Conservation (phyloP, 306 rosid species). For the Acacia acuminata region DNA sequence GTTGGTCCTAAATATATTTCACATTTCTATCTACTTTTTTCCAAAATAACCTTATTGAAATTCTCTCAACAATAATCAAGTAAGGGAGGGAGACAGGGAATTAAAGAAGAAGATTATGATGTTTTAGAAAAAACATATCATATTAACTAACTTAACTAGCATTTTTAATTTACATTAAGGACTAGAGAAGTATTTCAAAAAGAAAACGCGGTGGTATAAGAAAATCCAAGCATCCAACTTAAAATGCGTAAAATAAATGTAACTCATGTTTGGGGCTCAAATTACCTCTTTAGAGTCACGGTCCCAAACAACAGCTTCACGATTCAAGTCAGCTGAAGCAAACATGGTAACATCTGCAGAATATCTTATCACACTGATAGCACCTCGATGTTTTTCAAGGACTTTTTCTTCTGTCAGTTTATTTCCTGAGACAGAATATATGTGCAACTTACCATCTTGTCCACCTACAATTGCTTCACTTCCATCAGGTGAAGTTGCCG, state of each 20-base stretch:
- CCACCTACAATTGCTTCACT: constrained; percentile 91
- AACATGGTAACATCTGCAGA: constrained; percentile 95
- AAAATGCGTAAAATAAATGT: constrained; percentile 7
- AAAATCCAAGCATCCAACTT: constrained; percentile 15
- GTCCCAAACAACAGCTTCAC: constrained; percentile 98
- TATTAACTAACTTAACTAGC: too few relatives aligned
- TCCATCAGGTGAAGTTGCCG: constrained; percentile 84
- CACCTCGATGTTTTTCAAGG: constrained; percentile 95
- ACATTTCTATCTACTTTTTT: too few relatives aligned
- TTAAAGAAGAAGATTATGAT: too few relatives aligned
- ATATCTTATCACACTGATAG: constrained; percentile 77
- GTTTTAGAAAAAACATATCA: too few relatives aligned
- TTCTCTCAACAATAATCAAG: too few relatives aligned
- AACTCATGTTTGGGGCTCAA: constrained; percentile 19
- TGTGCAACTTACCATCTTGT: constrained; percentile 84
- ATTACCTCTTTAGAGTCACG: constrained; percentile 72
- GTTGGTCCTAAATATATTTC: too few relatives aligned
- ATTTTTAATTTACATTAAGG: too few relatives aligned
- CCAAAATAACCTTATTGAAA: too few relatives aligned
- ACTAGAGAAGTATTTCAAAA: background rate
- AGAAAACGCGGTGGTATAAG: background rate
- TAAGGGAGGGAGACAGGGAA: too few relatives aligned
- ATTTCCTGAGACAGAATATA: constrained; percentile 78
- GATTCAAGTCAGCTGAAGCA: constrained; percentile 94
- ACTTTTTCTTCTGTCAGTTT: constrained; percentile 66